Evolutionary conservation across 495 filamentous ascomycete species (phyloP), one percentile per base, ranked within the genome.

Genomic region (Aspergillus wentii): DNA sequence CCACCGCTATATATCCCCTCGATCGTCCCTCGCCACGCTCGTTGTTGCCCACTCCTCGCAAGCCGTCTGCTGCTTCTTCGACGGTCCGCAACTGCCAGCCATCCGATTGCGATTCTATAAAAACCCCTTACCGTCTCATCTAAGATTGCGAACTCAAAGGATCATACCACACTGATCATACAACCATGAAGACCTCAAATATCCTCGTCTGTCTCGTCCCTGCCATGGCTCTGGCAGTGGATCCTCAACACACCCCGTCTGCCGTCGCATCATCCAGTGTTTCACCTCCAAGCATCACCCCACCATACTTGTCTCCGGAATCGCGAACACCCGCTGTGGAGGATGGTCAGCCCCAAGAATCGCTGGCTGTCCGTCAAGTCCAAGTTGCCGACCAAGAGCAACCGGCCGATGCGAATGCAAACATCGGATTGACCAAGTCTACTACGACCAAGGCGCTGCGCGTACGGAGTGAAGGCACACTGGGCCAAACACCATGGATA

Each of bases 401-500:
- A 8, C 18, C 33, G 20, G 34, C 23, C 8, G 15, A 19, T 33
- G 33, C 33, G 3, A 21, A 20, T 14, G 33, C 11, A 3, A 31
- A 40, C 10, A n/a, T 36, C 30, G 38, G 35, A 14, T 25, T 42
- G 19, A 49, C 46, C 18, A 16, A 21, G 30, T 30, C 13, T 17
- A 27, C 11, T 42, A 44, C 18, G 11, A 51, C 44, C 21, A 51
- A 51, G 30, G 37, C 60, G 8, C 55, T 63, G 27, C 55, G 53
- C 35, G 62, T 54, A 25, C 54, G 67, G 41, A 71, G 64, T 39
- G 68, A 71, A 42, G 68, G 68, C 18, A 62, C 59, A 8, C 50
- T 71, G 0, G 68, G 68, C 16, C 65, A 71, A 40, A 64, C 68
- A 1, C 68, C 68, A 20, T 71, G 68, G 68, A 67, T 68, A 34